Evolutionary conservation across 306 rosid species (phyloP).

Genomic region (Cucumis hystrix): DNA sequence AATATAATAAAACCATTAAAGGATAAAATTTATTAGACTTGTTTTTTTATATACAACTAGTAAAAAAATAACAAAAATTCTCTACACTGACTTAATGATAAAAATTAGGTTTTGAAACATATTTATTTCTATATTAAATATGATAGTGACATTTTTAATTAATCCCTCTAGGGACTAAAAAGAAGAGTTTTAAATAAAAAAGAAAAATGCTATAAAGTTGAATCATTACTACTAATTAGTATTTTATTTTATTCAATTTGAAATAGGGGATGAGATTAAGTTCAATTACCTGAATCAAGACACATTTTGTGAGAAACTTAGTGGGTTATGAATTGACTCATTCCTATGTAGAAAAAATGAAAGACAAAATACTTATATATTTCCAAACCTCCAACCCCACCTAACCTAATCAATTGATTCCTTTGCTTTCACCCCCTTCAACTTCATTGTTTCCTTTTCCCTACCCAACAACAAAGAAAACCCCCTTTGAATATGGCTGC

Average conservation of each 20-base stretch:
- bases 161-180: neutral
- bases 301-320: neutral
- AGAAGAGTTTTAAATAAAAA: neutral
- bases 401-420: neutral
- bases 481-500: neutral
- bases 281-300: neutral
- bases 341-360: neutral
- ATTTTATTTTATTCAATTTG: neutral
- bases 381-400: slow-evolving; percentile 2
- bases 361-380: neutral
- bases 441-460: neutral
- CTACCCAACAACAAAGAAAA: neutral
- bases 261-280: neutral
- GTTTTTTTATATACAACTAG: too few relatives aligned
- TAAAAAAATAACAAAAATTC: too few relatives aligned
- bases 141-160: neutral
- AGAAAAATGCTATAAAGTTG: neutral
- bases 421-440: neutral
- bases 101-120: neutral
- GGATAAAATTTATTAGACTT: too few relatives aligned
- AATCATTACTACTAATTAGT: neutral
- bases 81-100: too few relatives aligned
- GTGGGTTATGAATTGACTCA: neutral
- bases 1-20: too few relatives aligned
- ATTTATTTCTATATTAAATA: neutral